Evolutionary conservation across 805 yeast species (phyloP).

Genomic region (Wickerhamomyces sydowiorum): DNA sequence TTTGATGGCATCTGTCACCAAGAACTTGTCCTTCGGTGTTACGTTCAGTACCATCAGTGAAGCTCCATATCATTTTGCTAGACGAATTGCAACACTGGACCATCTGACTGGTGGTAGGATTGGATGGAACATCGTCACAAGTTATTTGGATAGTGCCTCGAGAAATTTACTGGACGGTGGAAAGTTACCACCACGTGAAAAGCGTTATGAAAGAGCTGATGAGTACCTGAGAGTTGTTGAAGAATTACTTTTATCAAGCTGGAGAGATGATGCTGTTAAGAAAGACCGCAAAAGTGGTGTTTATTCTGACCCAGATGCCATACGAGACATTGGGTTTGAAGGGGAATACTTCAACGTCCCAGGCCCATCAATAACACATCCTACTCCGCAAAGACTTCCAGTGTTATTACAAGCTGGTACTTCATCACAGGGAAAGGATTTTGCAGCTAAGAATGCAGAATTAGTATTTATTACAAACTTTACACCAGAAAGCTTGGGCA

Average conservation of each 20-base stretch:
- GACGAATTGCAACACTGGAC: conserved; percentile 33
- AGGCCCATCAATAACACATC: conserved; percentile 31
- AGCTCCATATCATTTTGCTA: conserved; percentile 30
- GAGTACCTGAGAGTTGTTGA: conserved; percentile 31
- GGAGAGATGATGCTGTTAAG: conserved; percentile 29
- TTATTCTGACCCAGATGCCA: conserved; percentile 26
- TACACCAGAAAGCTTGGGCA: conserved; percentile 22
- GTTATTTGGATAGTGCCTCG: conserved; percentile 32
- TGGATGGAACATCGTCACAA: conserved; percentile 31
- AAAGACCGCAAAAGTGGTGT: conserved; percentile 16
- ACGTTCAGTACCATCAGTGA: conserved; percentile 33
- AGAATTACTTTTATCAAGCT: conserved; percentile 28
- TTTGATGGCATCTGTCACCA: conserved; percentile 33
- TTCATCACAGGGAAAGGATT: conserved; percentile 28
- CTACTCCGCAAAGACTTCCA: conserved; percentile 34
- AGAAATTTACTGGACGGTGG: conserved; percentile 27
- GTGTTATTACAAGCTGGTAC: conserved; percentile 34
- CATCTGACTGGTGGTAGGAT: conserved; percentile 33
- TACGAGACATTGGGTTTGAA: conserved; percentile 28
- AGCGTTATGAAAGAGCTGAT: conserved; percentile 29
- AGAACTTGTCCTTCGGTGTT: conserved; percentile 28
- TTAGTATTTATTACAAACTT: background rate
- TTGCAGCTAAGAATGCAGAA: conserved; percentile 35
- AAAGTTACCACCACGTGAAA: conserved; percentile 24
- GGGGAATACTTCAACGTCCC: conserved; percentile 32